These are phyloP conservation scores for Cercospora janseana DNA, from an alignment of 2,329 filamentous ascomycete species.

Conservation along the genomic window DNA sequence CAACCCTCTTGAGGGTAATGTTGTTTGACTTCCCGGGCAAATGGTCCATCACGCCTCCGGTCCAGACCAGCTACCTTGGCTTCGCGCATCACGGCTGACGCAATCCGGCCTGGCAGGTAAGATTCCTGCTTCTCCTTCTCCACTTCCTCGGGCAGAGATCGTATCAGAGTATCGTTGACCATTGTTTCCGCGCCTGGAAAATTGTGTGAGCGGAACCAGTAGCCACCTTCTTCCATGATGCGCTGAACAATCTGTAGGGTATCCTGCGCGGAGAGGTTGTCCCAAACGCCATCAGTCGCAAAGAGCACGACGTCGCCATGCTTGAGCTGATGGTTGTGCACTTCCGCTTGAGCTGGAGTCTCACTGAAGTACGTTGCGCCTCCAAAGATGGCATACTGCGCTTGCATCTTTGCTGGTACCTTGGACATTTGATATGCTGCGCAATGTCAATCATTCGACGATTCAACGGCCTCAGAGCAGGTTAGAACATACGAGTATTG, in stretches of 20 bases:
- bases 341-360: constrained; percentile 76
- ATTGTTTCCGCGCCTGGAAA: constrained; percentile 34
- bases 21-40: constrained; percentile 89
- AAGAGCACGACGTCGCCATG: constrained; percentile 94
- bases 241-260: constrained; percentile 71
- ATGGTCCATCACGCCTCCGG: constrained; percentile 79
- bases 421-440: constrained; percentile 80
- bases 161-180: constrained; percentile 31
- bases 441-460: neutral
- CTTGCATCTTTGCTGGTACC: constrained; percentile 74
- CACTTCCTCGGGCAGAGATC: constrained; percentile 26
- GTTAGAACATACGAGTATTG: constrained; percentile 66
- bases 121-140: constrained; percentile 38
- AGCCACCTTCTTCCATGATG: constrained; percentile 60
- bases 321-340: constrained; percentile 71
- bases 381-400: constrained; percentile 79
- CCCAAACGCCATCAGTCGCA: constrained; percentile 92
- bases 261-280: constrained; percentile 91
- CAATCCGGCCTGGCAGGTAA: constrained; percentile 74
- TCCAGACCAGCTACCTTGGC: constrained; percentile 85
- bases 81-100: constrained; percentile 73
- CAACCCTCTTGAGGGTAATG: constrained; percentile 83
- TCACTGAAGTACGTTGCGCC: constrained; percentile 69
- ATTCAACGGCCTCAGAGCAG: neutral
- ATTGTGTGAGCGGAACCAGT: constrained; percentile 35